These are phyloP conservation scores for Edaphochlamys debaryana DNA, from an alignment of 139 green algal genomes.

Conservation along the genomic window DNA sequence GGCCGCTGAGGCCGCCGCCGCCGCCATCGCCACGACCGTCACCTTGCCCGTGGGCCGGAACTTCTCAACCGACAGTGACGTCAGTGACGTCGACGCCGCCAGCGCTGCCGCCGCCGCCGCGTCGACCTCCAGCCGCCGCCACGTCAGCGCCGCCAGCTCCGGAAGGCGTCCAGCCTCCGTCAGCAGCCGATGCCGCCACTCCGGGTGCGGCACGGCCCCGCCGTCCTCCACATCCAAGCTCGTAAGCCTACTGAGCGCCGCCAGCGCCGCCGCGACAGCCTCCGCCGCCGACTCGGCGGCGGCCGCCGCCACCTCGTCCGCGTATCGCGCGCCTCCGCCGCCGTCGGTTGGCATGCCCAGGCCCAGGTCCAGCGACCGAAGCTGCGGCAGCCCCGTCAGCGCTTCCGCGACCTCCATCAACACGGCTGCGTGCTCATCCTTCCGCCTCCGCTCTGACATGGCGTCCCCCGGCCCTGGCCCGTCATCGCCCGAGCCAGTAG, in stretches of 20 bases:
- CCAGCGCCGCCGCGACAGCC: neutral
- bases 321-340: neutral
- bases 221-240: neutral
- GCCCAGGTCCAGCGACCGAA: constrained; percentile 4
- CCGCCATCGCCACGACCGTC: neutral
- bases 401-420: neutral
- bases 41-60: neutral
- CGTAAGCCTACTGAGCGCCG: neutral
- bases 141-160: neutral
- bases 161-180: neutral
- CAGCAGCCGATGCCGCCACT: neutral
- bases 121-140: constrained; percentile 13
- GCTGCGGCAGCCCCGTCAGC: constrained; percentile 2
- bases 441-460: no score
- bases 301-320: neutral
- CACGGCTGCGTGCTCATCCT: neutral
- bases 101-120: neutral
- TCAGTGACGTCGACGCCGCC: neutral
- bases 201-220: neutral
- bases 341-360: neutral
- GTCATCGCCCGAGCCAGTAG: neutral
- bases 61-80: neutral
- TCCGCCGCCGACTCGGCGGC: no score
- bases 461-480: no score
- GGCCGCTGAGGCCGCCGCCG: neutral